A percentile compares a stretch with the other conserved stretches of the same genome.
Evolutionary conservation across 768 basidiomycete genomes (phyloP).

Genomic region (Cystobasidiopsis lactophilus): DNA sequence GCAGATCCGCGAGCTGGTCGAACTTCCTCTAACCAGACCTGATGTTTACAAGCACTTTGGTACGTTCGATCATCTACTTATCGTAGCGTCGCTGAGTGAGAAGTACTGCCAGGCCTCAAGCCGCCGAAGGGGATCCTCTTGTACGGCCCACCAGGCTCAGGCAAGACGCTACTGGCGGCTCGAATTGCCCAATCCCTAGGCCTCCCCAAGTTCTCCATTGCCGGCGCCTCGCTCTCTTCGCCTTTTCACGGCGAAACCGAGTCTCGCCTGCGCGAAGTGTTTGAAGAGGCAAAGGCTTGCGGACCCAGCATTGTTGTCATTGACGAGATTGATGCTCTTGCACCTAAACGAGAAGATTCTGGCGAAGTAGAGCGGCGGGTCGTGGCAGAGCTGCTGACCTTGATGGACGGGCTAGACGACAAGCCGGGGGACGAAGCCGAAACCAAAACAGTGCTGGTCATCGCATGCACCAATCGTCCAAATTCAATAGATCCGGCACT

Average conservation of each 20-base stretch:
- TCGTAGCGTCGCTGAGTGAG: neutral
- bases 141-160: conserved; percentile 89
- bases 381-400: conserved; percentile 78
- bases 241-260: conserved; percentile 97
- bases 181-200: conserved; percentile 73
- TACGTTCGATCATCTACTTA: conserved; percentile 23
- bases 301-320: conserved; percentile 83
- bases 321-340: conserved; percentile 89
- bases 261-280: conserved; percentile 66
- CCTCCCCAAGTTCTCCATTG: conserved; percentile 74
- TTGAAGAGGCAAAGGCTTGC: conserved; percentile 53
- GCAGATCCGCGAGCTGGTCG: conserved; percentile 62
- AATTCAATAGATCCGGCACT: conserved; percentile 90
- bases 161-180: conserved; percentile 88
- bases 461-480: conserved; percentile 85
- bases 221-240: conserved; percentile 82
- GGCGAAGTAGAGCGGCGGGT: conserved; percentile 93
- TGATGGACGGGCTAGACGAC: conserved; percentile 60
- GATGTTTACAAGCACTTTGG: conserved; percentile 59
- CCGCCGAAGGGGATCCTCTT: conserved; percentile 89
- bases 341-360: conserved; percentile 68
- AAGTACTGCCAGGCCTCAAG: conserved; percentile 40
- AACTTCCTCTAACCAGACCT: conserved; percentile 63
- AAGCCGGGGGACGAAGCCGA: conserved; percentile 9
- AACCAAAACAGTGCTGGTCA: conserved; percentile 45